Conservation (phyloP, 306 rosid genomes). For the Gastrolobium villosum region DNA sequence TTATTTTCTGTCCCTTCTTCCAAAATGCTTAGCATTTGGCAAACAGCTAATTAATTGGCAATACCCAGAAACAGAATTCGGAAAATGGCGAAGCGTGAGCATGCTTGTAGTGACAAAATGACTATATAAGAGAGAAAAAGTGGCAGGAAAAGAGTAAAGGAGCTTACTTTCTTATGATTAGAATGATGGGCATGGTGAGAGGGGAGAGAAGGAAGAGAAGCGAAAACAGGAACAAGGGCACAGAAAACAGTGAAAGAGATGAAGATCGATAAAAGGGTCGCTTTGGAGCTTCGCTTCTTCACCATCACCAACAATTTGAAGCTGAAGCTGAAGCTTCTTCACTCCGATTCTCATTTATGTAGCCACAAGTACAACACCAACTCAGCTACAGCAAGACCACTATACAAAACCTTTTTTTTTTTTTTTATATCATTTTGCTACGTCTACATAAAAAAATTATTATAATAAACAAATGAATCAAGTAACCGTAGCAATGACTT, state of each 20-base stretch:
- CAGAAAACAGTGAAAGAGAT: conserved; percentile 55
- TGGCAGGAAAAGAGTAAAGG: conserved; percentile 29
- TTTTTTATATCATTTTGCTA: no score
- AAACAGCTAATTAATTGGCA: conserved; percentile 15
- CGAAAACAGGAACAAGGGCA: conserved; percentile 65
- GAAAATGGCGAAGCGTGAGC: no score
- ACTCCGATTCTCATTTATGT: conserved; percentile 30
- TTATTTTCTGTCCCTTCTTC: no score
- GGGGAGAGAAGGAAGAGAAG: conserved; percentile 65
- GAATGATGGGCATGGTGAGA: conserved; percentile 49
- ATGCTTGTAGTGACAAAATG: not conserved
- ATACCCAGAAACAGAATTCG: not conserved
- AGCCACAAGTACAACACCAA: not conserved
- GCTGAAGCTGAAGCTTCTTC: conserved; percentile 50
- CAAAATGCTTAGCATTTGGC: not conserved
- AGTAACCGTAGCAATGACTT: no score
- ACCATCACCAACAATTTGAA: conserved; percentile 67
- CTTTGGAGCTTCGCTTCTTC: conserved; percentile 53
- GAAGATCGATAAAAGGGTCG: conserved; percentile 58
- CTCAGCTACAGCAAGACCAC: no score
- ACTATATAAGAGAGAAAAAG: no score
- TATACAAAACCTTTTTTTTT: no score
- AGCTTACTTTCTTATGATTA: conserved; percentile 51
- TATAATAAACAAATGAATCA: no score
- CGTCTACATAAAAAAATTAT: no score